Conservation (phyloP, 129 eudicot species). For the Lactuca saligna region DNA sequence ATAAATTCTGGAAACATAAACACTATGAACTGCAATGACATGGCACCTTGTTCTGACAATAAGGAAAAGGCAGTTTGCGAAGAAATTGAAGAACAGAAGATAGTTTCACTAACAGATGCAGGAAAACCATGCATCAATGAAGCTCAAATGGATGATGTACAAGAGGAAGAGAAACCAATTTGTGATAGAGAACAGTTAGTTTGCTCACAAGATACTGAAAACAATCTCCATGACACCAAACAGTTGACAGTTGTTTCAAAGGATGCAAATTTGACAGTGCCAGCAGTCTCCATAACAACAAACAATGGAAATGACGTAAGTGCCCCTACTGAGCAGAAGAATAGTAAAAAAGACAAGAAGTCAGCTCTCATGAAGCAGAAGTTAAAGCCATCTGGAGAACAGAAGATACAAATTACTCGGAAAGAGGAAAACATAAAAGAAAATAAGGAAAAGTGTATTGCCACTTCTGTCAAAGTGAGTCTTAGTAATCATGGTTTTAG, state of each 20-base stretch:
- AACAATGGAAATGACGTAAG: conserved; percentile 28
- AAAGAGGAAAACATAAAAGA: conserved; percentile 37
- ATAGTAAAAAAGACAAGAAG: conserved; percentile 39
- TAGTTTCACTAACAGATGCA: conserved; percentile 21
- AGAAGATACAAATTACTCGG: conserved; percentile 26
- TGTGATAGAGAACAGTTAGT: conserved; percentile 29
- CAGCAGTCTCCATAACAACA: conserved; percentile 20
- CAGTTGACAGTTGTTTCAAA: conserved; percentile 18
- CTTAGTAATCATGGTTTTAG: conserved; percentile 15
- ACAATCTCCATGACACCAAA: conserved; percentile 4
- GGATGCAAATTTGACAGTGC: conserved; percentile 26
- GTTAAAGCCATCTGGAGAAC: conserved; percentile 30
- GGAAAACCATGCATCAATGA: conserved; percentile 22
- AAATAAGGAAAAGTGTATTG: conserved; percentile 34
- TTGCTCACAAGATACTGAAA: conserved; percentile 6
- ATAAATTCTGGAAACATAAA: neutral
- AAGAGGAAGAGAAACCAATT: conserved; percentile 22
- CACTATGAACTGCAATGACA: conserved; percentile 21
- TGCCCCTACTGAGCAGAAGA: conserved; percentile 31
- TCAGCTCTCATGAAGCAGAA: conserved; percentile 39
- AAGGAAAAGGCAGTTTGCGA: conserved; percentile 18
- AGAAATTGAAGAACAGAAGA: conserved; percentile 32
- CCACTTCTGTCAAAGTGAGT: conserved; percentile 43
- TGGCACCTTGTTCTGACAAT: conserved; percentile 10
- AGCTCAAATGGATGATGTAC: conserved; percentile 25